These are phyloP conservation scores for Coemansia sp. DNA, from an alignment of 192 early-diverging fungal genomes.

Conservation along the genomic window DNA sequence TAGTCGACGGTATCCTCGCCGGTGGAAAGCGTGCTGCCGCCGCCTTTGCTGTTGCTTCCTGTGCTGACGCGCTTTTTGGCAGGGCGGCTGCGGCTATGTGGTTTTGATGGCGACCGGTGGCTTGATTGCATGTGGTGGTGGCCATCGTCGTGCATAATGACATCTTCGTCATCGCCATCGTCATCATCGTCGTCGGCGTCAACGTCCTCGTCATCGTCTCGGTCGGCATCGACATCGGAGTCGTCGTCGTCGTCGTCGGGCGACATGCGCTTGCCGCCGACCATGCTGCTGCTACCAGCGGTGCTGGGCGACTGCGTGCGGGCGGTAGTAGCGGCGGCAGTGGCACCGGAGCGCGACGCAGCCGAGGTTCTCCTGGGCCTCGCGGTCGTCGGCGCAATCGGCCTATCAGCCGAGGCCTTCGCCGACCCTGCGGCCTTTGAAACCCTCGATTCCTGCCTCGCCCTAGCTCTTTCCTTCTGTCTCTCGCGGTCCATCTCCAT, in stretches of 20 bases:
- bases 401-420: not conserved
- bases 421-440: not conserved
- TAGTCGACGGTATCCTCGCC: slow-evolving; percentile 53
- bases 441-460: not conserved
- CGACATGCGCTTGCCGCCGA: slow-evolving; percentile 36
- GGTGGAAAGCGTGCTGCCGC: slow-evolving; percentile 17
- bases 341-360: not conserved
- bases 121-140: not conserved
- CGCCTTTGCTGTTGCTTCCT: no score
- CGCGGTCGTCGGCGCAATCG: not conserved
- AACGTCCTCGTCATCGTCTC: slow-evolving; percentile 11
- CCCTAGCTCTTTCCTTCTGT: slow-evolving; percentile 4
- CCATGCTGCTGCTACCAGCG: slow-evolving; percentile 11
- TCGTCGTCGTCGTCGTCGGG: slow-evolving; percentile 31
- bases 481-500: slow-evolving; percentile 48
- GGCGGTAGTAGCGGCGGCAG: slow-evolving; percentile 5
- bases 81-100: not conserved
- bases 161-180: slow-evolving; percentile 14
- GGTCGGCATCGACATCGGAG: slow-evolving; percentile 31
- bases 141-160: not conserved
- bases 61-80: not conserved
- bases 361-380: no score
- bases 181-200: slow-evolving; percentile 23
- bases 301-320: not conserved
- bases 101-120: slow-evolving; percentile 1